phyloP scores from a whole-genome alignment of 106 monocot genomes.

The Narthecium ossifragum region DNA sequence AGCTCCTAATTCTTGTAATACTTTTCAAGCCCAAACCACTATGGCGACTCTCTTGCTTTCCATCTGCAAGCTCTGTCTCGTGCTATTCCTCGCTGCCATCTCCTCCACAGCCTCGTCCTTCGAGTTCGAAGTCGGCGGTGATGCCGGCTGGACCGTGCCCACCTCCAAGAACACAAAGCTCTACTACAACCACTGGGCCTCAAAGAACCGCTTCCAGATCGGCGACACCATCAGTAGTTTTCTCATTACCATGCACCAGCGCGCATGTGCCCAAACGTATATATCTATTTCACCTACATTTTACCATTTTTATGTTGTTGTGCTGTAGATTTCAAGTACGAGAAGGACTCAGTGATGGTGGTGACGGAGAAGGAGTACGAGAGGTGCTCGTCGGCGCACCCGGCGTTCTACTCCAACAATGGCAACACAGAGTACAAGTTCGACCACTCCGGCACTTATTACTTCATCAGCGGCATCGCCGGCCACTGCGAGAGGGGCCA shows the following conservation, averaged over 20 bases:
- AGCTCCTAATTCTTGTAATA: too few relatives aligned
- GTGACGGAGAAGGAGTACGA: conserved; percentile 69
- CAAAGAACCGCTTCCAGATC: conserved; percentile 60
- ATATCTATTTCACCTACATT: neutral
- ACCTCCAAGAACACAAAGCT: conserved; percentile 18
- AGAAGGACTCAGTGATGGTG: conserved; percentile 77
- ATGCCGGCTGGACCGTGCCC: conserved; percentile 60
- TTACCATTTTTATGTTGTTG: neutral
- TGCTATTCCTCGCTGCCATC: neutral
- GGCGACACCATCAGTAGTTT: conserved; percentile 54
- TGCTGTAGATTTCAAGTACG: conserved; percentile 56
- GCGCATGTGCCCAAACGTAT: neutral
- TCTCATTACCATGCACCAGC: neutral
- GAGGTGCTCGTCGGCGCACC: conserved; percentile 56
- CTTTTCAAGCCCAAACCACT: too few relatives aligned
- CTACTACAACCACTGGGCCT: conserved; percentile 90
- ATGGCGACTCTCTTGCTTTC: too few relatives aligned
- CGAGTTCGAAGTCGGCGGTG: conserved; percentile 61
- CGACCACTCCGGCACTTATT: conserved; percentile 43
- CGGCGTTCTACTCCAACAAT: conserved; percentile 70
- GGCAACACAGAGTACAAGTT: conserved; percentile 46
- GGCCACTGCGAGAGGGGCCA: conserved; percentile 79
- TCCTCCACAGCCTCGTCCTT: conserved; percentile 7
- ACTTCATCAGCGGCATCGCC: conserved; percentile 83
- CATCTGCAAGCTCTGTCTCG: too few relatives aligned